phyloP scores from a whole-genome alignment of 192 early-diverging fungal species.

The Backusella sp. region DNA sequence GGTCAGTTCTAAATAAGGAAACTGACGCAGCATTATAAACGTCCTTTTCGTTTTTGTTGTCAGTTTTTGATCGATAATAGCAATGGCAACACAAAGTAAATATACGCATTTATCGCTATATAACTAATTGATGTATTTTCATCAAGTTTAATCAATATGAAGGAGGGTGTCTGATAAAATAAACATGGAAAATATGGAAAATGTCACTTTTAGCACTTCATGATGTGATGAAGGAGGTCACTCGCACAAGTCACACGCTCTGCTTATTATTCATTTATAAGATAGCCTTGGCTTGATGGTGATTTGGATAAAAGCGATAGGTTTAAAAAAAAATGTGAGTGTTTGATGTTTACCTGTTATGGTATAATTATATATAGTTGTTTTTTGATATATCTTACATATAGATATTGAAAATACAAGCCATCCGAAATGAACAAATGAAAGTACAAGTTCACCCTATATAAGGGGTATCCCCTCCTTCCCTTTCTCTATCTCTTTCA shows the following conservation, averaged over 20 bases:
- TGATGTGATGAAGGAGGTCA: background rate
- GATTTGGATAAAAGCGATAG: background rate
- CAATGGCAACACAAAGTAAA: background rate
- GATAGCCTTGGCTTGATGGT: background rate
- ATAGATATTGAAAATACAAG: too few species aligned
- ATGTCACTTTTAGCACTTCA: background rate
- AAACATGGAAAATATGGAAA: background rate
- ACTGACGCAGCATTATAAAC: background rate
- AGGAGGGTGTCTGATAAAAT: background rate
- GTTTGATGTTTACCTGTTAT: too few species aligned
- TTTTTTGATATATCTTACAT: too few species aligned
- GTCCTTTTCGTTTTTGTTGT: background rate
- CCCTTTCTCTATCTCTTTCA: too few species aligned
- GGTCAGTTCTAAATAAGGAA: background rate
- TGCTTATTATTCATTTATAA: background rate
- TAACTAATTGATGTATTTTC: background rate
- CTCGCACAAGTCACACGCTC: background rate
- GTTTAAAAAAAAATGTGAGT: background rate
- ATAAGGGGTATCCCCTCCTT: too few species aligned
- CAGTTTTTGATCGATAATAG: background rate
- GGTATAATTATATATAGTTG: too few species aligned
- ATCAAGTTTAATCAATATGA: background rate
- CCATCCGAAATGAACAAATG: too few species aligned
- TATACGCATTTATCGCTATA: background rate
- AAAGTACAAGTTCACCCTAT: too few species aligned